Evolutionary conservation across 1,284 basidiomycete species (phyloP).

Genomic region (Malassezia globosa): DNA sequence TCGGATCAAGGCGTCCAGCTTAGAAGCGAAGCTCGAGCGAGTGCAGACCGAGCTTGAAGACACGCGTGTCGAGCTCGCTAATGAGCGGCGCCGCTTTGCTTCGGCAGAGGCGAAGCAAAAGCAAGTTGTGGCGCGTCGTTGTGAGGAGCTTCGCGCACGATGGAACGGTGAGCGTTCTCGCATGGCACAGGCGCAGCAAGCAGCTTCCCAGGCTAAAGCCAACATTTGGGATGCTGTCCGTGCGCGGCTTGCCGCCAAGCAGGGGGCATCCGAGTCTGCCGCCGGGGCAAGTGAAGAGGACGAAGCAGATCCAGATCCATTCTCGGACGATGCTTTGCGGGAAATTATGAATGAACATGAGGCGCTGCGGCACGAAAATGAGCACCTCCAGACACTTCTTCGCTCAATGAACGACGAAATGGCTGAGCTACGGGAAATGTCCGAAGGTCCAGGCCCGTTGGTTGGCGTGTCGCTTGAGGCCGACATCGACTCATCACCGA

Average conservation of each 20-base stretch:
- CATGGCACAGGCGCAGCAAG: not conserved
- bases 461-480: not conserved
- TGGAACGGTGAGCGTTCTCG: conserved; percentile 2
- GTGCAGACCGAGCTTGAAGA: conserved; percentile 64
- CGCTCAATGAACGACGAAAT: not conserved
- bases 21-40: conserved; percentile 51
- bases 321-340: not conserved
- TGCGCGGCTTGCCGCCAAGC: not conserved
- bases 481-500: not conserved
- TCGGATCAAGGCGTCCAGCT: conserved; percentile 48
- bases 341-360: conserved; percentile 3
- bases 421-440: not conserved
- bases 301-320: not conserved
- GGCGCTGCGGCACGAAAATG: conserved; percentile 9
- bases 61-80: conserved; percentile 67
- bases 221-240: conserved; percentile 2
- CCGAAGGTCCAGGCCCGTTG: not conserved
- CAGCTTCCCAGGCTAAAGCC: not conserved
- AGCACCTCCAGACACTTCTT: conserved; percentile 6
- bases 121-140: conserved; percentile 48
- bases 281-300: not conserved
- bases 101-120: conserved; percentile 59
- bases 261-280: too few relatives aligned
- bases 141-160: conserved; percentile 5
- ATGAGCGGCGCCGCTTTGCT: conserved; percentile 60